Conservation (phyloP, 768 basidiomycete species). For the Tricholoma matsutake region DNA sequence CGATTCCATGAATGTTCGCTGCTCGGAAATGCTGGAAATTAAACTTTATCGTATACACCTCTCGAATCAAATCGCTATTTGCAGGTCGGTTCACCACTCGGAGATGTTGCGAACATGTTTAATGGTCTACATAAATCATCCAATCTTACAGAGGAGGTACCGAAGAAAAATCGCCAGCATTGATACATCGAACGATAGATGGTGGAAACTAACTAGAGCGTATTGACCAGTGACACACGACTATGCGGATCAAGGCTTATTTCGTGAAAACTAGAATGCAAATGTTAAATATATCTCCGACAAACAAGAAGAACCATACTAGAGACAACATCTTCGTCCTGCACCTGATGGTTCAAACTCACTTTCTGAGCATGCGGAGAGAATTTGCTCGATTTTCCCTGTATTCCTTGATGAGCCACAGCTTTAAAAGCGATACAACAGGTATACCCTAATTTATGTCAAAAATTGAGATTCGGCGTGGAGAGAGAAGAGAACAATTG, state of each 20-base stretch:
- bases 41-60: no score
- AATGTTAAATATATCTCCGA: background rate
- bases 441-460: conserved; percentile 19
- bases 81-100: no score
- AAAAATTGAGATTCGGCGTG: background rate
- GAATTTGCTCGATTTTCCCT: conserved; percentile 96
- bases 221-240: background rate
- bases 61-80: no score
- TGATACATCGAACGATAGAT: no score
- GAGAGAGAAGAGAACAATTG: background rate
- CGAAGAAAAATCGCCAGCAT: no score
- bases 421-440: conserved; percentile 3
- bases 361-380: conserved; percentile 93
- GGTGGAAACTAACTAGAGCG: no score
- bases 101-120: no score
- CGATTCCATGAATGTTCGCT: background rate
- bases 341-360: conserved; percentile 76
- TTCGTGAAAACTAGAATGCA: conserved; percentile 28
- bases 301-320: conserved; percentile 47
- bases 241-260: conserved; percentile 2
- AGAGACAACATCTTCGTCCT: conserved; percentile 87
- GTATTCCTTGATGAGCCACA: conserved; percentile 3
- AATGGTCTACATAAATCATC: no score
- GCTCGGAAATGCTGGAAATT: no score
- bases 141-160: no score